A percentile compares a stretch with the other conserved stretches of the same genome.
phyloP scores from a whole-genome alignment of 169 alveolate species.

The Perkinsus chesapeaki region DNA sequence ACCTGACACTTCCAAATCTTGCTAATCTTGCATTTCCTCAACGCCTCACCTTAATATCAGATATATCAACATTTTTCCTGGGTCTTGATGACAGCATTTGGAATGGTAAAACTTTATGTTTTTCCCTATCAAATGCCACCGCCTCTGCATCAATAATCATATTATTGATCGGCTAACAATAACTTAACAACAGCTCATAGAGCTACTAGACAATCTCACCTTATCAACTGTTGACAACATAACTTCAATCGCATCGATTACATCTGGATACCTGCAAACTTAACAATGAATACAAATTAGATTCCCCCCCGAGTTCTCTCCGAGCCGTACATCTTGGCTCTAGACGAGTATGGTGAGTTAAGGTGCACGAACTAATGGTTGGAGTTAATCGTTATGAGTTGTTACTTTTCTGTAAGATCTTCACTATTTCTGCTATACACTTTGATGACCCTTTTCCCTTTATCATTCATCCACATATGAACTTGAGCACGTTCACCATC shows the following conservation, averaged over 20 bases:
- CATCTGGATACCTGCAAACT: slow-evolving; percentile 17
- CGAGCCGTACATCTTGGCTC: too few relatives aligned
- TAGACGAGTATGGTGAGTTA: too few relatives aligned
- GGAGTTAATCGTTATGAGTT: slow-evolving; percentile 8
- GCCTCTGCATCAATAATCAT: slow-evolving; percentile 88
- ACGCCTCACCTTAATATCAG: slow-evolving; percentile 56
- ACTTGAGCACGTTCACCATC: slow-evolving; percentile 69
- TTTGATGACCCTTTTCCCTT: slow-evolving; percentile 28
- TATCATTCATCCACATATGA: slow-evolving; percentile 51
- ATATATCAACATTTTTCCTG: slow-evolving; percentile 81
- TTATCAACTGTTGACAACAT: neutral
- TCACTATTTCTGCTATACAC: slow-evolving; percentile 44
- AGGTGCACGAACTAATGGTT: too few relatives aligned
- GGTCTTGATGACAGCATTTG: slow-evolving; percentile 86
- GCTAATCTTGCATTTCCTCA: neutral
- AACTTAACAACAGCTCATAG: neutral
- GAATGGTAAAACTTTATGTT: slow-evolving; percentile 82
- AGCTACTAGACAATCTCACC: neutral
- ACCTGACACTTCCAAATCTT: slow-evolving; percentile 25
- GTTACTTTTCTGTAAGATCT: slow-evolving; percentile 39
- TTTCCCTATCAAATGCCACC: slow-evolving; percentile 85
- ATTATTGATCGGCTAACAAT: slow-evolving; percentile 42
- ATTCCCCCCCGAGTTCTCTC: too few relatives aligned
- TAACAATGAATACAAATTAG: neutral
- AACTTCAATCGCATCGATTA: neutral